A percentile compares a stretch with the other conserved stretches of the same genome.
Evolutionary conservation across 495 filamentous ascomycete species (phyloP).

Genomic region (Penicillium atrosanguineum): DNA sequence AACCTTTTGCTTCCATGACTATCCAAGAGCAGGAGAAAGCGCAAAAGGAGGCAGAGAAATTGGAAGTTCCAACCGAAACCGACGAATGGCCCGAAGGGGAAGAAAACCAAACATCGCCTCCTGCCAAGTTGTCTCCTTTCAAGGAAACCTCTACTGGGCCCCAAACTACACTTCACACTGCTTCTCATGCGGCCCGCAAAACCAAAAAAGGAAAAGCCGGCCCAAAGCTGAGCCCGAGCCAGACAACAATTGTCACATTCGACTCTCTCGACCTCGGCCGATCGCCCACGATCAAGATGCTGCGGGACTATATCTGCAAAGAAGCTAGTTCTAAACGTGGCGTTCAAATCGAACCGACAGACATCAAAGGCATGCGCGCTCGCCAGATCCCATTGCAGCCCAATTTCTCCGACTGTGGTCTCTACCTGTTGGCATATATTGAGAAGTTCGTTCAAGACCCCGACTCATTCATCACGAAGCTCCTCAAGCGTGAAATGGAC

Average conservation of each 20-base stretch:
- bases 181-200: constrained; percentile 15
- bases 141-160: neutral
- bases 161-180: neutral
- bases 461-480: constrained; percentile 57
- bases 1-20: constrained; percentile 30
- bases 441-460: constrained; percentile 74
- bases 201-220: constrained; percentile 32
- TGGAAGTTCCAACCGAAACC: constrained; percentile 6
- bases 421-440: constrained; percentile 80
- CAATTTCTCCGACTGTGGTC: constrained; percentile 86
- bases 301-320: constrained; percentile 73
- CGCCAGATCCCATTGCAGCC: constrained; percentile 71
- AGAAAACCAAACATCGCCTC: constrained; percentile 16
- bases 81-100: constrained; percentile 30
- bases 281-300: constrained; percentile 54
- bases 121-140: constrained; percentile 9
- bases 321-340: constrained; percentile 71
- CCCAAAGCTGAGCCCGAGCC: constrained; percentile 26
- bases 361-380: constrained; percentile 64
- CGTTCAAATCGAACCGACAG: constrained; percentile 50
- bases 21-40: constrained; percentile 11
- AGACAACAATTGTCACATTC: constrained; percentile 77
- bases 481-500: constrained; percentile 49
- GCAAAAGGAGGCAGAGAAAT: neutral
- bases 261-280: constrained; percentile 74